phyloP scores from a whole-genome alignment of 768 basidiomycete species.

The Serendipita sp. region DNA sequence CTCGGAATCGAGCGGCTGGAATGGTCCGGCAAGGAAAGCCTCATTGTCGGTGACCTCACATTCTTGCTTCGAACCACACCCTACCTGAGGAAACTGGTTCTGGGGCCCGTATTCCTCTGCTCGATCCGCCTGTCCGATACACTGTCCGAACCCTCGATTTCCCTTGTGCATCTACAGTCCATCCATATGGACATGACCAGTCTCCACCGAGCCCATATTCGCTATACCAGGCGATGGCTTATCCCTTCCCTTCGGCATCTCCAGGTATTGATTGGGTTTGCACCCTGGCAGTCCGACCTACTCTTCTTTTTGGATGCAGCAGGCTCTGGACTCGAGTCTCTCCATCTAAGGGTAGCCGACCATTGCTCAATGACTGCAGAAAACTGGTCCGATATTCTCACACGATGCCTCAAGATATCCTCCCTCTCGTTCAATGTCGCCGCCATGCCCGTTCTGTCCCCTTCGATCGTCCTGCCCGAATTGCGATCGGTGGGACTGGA shows the following conservation, averaged over 20 bases:
- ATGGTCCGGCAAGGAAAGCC: not conserved
- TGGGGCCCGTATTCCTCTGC: not conserved
- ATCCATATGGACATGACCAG: not conserved
- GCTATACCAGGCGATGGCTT: not conserved
- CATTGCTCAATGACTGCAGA: not conserved
- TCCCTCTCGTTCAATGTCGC: not conserved
- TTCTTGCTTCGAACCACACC: not conserved
- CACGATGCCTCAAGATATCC: not conserved
- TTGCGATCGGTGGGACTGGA: not conserved
- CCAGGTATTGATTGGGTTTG: not conserved
- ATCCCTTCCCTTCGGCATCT: not conserved
- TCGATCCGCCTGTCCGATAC: slow-evolving; percentile 1
- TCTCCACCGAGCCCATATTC: not conserved
- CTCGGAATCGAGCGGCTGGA: not conserved
- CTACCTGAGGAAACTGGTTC: not conserved
- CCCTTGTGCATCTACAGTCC: not conserved
- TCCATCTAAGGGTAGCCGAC: not conserved
- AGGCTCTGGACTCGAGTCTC: not conserved
- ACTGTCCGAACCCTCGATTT: not conserved
- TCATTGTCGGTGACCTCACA: not conserved
- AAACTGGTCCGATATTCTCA: not conserved
- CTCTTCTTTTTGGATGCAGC: not conserved
- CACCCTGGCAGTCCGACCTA: not conserved
- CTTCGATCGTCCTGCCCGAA: not conserved
- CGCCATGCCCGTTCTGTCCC: not conserved